A percentile compares a stretch with the other conserved stretches of the same genome.
These are phyloP conservation scores for Zizania latifolia DNA, from an alignment of 176 grass and related monocot genomes.

Conservation along the genomic window DNA sequence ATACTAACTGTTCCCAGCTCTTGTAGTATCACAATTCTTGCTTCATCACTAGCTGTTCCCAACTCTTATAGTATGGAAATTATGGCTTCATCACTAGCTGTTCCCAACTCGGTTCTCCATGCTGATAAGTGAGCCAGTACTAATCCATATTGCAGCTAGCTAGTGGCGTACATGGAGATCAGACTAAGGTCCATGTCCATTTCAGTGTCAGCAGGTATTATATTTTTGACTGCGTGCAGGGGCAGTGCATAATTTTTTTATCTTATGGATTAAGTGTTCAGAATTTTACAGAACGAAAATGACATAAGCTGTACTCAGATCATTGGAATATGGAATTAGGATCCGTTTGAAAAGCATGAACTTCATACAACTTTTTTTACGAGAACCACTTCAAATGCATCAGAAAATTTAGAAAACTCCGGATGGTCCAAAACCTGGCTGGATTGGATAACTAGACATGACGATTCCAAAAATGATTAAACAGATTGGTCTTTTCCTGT, in stretches of 20 bases:
- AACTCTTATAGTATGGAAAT: too few species aligned
- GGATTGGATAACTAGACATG: too few species aligned
- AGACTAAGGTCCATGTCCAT: neutral
- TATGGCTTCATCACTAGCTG: constrained; percentile 28
- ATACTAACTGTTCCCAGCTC: too few species aligned
- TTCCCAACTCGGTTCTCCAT: neutral
- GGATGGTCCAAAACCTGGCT: too few species aligned
- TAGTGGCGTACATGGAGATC: neutral
- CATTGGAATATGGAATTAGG: neutral
- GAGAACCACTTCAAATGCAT: too few species aligned
- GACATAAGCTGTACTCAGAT: neutral
- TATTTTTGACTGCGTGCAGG: neutral
- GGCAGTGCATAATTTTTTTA: neutral
- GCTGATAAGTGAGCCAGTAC: neutral
- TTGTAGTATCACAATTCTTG: too few species aligned
- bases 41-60: too few species aligned
- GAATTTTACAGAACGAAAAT: neutral
- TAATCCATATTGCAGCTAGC: neutral
- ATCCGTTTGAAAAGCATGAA: too few species aligned
- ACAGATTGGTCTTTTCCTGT: too few species aligned
- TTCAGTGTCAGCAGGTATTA: neutral
- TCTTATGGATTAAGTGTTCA: neutral
- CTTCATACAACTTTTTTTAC: too few species aligned
- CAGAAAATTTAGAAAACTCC: too few species aligned
- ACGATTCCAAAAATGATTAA: too few species aligned